phyloP scores from a whole-genome alignment of 306 rosid genomes.

The Chamaecrista fasciculata region DNA sequence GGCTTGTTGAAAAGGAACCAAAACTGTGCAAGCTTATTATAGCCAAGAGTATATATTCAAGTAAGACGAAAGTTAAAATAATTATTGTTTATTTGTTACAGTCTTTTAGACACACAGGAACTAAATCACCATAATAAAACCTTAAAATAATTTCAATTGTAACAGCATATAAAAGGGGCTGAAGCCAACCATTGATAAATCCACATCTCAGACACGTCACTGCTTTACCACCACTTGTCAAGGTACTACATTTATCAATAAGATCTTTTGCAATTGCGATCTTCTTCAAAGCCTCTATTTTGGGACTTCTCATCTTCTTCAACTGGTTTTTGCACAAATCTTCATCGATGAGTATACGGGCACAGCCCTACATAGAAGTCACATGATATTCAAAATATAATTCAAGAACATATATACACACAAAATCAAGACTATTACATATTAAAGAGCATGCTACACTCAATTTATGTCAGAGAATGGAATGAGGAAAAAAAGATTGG shows the following conservation, averaged over 20 bases:
- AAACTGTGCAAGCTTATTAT: conserved; percentile 1
- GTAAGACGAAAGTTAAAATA: not conserved
- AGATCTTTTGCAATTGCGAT: conserved; percentile 40
- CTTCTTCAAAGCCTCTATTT: conserved; percentile 54
- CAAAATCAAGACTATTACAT: conserved; percentile 10
- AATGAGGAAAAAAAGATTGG: conserved; percentile 2
- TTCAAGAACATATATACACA: conserved; percentile 18
- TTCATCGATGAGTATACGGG: conserved; percentile 68
- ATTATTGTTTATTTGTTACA: not conserved
- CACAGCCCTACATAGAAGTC: conserved; percentile 62
- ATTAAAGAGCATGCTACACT: not conserved
- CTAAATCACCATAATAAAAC: conserved; percentile 18
- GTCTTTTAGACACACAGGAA: conserved; percentile 14
- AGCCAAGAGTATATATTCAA: not conserved
- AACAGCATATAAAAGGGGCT: conserved; percentile 24
- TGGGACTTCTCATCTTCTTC: conserved; percentile 68
- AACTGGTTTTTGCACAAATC: conserved; percentile 35
- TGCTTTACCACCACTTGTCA: conserved; percentile 41
- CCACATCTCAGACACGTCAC: conserved; percentile 67
- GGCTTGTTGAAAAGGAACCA: not conserved
- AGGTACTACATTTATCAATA: conserved; percentile 46
- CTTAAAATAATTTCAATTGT: conserved; percentile 16
- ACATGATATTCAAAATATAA: conserved; percentile 21
- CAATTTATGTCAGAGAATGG: conserved; percentile 14
- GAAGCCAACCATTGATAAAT: conserved; percentile 63